phyloP scores from a whole-genome alignment of 169 alveolate species.

The Prorocentrum cordatum region DNA sequence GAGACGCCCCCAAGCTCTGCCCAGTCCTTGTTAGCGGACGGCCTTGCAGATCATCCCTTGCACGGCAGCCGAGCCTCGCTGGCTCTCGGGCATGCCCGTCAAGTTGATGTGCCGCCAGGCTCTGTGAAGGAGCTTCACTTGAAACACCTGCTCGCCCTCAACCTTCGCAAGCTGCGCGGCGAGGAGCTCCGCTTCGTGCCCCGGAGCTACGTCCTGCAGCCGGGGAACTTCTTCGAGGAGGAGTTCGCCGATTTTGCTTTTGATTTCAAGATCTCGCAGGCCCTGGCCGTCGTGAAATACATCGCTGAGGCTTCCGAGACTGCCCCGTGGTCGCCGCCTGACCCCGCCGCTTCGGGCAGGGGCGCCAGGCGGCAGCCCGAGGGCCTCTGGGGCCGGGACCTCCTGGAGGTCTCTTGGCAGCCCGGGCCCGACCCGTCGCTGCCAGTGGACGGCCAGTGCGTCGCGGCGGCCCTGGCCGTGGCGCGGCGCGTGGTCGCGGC shows the following conservation, averaged over 20 bases:
- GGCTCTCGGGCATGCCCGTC: no score
- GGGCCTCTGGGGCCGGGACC: slow-evolving; percentile 53
- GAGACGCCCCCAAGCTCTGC: no score
- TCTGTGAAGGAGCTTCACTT: slow-evolving; percentile 28
- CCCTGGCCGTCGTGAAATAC: slow-evolving; percentile 12
- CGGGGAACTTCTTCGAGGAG: background rate
- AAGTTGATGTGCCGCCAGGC: slow-evolving; percentile 48
- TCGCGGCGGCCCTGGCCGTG: background rate
- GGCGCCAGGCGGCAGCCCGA: background rate
- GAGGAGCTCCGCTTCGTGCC: slow-evolving; percentile 11
- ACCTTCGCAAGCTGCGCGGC: slow-evolving; percentile 15
- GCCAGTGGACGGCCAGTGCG: background rate
- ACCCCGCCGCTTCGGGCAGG: background rate
- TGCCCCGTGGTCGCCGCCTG: background rate
- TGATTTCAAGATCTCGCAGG: slow-evolving; percentile 20
- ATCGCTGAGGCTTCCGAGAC: background rate
- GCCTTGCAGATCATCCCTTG: no score
- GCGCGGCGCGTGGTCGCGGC: background rate
- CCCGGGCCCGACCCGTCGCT: background rate
- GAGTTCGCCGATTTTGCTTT: background rate
- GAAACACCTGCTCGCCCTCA: slow-evolving; percentile 31
- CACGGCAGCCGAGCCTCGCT: no score
- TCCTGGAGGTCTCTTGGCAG: slow-evolving; percentile 7
- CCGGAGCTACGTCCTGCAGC: slow-evolving; percentile 2
- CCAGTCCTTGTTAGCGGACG: no score